Conservation (phyloP, 2,329 filamentous ascomycete genomes). For the Aquanectria penicillioides region DNA sequence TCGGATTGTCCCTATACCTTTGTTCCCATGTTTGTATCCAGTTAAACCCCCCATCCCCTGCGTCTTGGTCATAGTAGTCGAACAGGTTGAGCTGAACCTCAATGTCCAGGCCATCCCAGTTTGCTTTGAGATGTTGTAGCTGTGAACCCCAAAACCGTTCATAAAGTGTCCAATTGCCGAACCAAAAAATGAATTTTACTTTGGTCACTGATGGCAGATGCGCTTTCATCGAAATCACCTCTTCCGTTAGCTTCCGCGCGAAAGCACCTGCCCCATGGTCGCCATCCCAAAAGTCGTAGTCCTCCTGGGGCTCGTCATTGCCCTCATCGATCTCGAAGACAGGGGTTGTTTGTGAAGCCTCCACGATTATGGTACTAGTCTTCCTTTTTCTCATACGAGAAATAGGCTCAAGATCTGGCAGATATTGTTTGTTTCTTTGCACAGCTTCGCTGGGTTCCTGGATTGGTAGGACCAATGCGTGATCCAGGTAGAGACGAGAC, state of each 20-base stretch:
- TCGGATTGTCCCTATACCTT: neutral
- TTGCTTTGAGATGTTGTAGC: neutral
- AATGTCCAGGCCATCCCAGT: neutral
- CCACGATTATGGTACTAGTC: neutral
- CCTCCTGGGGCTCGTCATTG: neutral
- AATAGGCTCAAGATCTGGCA: neutral
- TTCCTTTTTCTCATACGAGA: slow-evolving; percentile 8
- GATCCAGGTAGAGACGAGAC: slow-evolving; percentile 2
- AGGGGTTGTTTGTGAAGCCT: neutral
- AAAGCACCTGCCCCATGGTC: neutral
- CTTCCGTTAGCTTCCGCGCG: neutral
- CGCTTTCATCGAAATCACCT: slow-evolving; percentile 8
- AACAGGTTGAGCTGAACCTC: slow-evolving; percentile 12
- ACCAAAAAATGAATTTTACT: slow-evolving; percentile 16
- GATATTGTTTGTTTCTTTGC: neutral
- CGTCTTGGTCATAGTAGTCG: neutral
- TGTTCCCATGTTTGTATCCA: slow-evolving; percentile 2
- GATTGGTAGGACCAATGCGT: slow-evolving; percentile 14
- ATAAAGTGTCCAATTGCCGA: neutral
- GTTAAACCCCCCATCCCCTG: slow-evolving; percentile 2
- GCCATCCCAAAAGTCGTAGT: neutral
- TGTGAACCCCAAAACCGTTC: neutral
- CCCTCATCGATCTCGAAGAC: neutral
- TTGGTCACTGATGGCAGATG: neutral
- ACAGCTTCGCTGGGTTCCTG: slow-evolving; percentile 2